A percentile compares a stretch with the other conserved stretches of the same genome.
Evolutionary conservation across 2,329 filamentous ascomycete genomes (phyloP).

Genomic region (Calonectria honghensis): DNA sequence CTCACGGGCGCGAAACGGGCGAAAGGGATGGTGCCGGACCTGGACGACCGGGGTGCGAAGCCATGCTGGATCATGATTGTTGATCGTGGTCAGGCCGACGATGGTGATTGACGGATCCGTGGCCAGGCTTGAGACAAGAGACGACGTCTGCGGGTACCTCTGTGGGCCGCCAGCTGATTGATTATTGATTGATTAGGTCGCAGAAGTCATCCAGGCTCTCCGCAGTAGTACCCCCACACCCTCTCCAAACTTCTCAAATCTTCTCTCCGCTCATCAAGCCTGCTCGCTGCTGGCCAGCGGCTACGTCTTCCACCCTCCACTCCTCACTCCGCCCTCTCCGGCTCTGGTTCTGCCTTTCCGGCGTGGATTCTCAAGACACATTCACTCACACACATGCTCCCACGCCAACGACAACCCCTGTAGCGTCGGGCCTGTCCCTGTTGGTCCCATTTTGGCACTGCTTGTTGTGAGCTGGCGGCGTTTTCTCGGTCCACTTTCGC

Average conservation of each 20-base stretch:
- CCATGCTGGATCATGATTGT: slow-evolving; percentile 41
- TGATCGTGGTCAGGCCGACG: slow-evolving; percentile 49
- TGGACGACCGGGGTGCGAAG: slow-evolving; percentile 41
- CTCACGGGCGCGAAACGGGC: slow-evolving; percentile 50
- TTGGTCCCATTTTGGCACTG: slow-evolving; percentile 29
- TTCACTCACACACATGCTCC: slow-evolving; percentile 32
- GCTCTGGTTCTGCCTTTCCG: slow-evolving; percentile 12
- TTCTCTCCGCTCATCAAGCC: slow-evolving; percentile 21
- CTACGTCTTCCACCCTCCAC: slow-evolving; percentile 9
- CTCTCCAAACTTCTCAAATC: slow-evolving; percentile 26
- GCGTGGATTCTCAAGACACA: slow-evolving; percentile 24
- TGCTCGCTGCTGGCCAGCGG: slow-evolving; percentile 5
- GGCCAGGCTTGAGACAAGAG: slow-evolving; percentile 45
- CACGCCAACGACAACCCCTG: slow-evolving; percentile 28
- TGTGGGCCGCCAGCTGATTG: slow-evolving; percentile 48
- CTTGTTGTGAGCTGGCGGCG: slow-evolving; percentile 36
- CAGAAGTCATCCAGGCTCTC: slow-evolving; percentile 34
- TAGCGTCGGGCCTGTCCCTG: slow-evolving; percentile 29
- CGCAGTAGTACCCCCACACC: slow-evolving; percentile 36
- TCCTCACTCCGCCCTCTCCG: slow-evolving; percentile 8
- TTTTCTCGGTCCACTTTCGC: slow-evolving; percentile 41
- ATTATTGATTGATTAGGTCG: slow-evolving; percentile 32
- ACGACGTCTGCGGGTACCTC: slow-evolving; percentile 41
- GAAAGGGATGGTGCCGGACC: slow-evolving; percentile 46
- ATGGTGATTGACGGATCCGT: slow-evolving; percentile 50